These are phyloP conservation scores for Aspergillus fructus DNA, from an alignment of 2,329 filamentous ascomycete genomes.

Conservation along the genomic window DNA sequence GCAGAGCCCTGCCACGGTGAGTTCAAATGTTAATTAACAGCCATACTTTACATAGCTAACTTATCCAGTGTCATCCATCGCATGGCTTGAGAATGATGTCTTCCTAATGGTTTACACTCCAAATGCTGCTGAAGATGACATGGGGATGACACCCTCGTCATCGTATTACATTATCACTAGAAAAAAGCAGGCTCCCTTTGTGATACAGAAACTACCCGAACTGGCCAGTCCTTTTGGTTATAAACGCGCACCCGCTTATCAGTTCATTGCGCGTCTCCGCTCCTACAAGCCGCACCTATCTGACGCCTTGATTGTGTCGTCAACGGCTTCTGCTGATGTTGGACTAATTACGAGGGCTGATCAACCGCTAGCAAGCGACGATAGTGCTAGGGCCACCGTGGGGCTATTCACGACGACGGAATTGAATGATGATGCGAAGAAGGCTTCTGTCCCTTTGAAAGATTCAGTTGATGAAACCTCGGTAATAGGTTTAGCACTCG, in stretches of 20 bases:
- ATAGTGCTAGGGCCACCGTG: slow-evolving; percentile 58
- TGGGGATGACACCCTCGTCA: slow-evolving; percentile 57
- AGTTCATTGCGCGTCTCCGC: slow-evolving; percentile 73
- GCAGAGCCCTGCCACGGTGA: slow-evolving; percentile 65
- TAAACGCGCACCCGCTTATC: slow-evolving; percentile 67
- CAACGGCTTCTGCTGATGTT: slow-evolving; percentile 76
- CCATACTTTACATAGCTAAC: slow-evolving; percentile 11
- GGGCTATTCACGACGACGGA: slow-evolving; percentile 63
- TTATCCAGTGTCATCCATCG: slow-evolving; percentile 67
- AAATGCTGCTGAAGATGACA: slow-evolving; percentile 53
- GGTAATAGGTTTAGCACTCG: slow-evolving; percentile 75
- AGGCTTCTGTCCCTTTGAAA: slow-evolving; percentile 77
- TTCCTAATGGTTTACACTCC: slow-evolving; percentile 79
- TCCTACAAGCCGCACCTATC: slow-evolving; percentile 78
- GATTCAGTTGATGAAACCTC: slow-evolving; percentile 67
- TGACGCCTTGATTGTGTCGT: slow-evolving; percentile 78
- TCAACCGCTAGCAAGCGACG: slow-evolving; percentile 62
- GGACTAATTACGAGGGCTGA: slow-evolving; percentile 75
- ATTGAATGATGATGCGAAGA: slow-evolving; percentile 66
- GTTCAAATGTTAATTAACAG: slow-evolving; percentile 25
- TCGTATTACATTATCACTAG: slow-evolving; percentile 79
- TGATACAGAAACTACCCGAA: slow-evolving; percentile 72
- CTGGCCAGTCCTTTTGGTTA: slow-evolving; percentile 71
- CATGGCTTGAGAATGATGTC: slow-evolving; percentile 84
- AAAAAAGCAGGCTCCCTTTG: slow-evolving; percentile 60